Percentiles rank a stretch among this genome's conserved stretches.
Conservation (phyloP, 805 yeast genomes). For the Ogataea nakhonphanomensis region DNA sequence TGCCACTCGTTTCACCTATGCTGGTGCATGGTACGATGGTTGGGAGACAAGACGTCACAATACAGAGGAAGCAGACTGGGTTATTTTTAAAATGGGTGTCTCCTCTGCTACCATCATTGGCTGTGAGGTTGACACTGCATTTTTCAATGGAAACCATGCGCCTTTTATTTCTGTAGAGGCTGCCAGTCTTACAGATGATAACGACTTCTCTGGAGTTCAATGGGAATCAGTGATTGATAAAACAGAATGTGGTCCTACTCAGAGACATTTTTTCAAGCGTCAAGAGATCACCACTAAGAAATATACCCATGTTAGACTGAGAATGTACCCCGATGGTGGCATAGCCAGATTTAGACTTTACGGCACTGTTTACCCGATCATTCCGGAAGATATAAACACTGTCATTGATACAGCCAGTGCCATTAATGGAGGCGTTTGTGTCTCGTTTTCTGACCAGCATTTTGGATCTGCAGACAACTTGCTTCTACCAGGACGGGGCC, state of each 20-base stretch:
- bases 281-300: slow-evolving; percentile 51
- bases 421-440: slow-evolving; percentile 84
- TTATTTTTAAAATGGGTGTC: slow-evolving; percentile 78
- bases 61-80: slow-evolving; percentile 82
- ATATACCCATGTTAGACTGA: slow-evolving; percentile 77
- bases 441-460: slow-evolving; percentile 84
- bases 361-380: slow-evolving; percentile 77
- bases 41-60: slow-evolving; percentile 99
- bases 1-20: slow-evolving; percentile 69
- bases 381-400: slow-evolving; percentile 44
- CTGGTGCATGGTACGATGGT: slow-evolving; percentile 98
- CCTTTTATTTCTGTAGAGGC: slow-evolving; percentile 88
- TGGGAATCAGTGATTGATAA: slow-evolving; percentile 76
- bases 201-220: slow-evolving; percentile 32
- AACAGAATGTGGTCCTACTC: slow-evolving; percentile 84
- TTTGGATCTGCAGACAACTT: slow-evolving; percentile 90
- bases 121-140: slow-evolving; percentile 89
- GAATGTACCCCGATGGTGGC: slow-evolving; percentile 98
- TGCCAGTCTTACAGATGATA: slow-evolving; percentile 36
- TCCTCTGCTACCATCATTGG: slow-evolving; percentile 75
- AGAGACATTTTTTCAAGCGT: slow-evolving; percentile 77
- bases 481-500: slow-evolving; percentile 89
- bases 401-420: slow-evolving; percentile 77
- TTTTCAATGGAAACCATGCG: slow-evolving; percentile 94
- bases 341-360: slow-evolving; percentile 90